Evolutionary conservation across 2,329 filamentous ascomycete species (phyloP).

Genomic region (Remersonia thermophila): DNA sequence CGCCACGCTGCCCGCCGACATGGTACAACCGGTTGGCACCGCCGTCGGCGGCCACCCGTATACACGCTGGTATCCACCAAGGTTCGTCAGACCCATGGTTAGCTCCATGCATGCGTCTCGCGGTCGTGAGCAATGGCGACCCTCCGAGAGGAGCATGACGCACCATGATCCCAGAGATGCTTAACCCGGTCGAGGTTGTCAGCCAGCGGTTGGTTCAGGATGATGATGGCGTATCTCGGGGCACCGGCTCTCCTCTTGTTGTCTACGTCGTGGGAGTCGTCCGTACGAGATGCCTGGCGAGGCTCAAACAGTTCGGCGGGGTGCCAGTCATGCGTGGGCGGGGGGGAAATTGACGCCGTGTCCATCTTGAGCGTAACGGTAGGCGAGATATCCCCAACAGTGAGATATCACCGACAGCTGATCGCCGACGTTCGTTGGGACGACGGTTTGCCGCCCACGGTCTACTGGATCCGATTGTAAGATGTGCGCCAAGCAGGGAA

Average conservation of each 20-base stretch:
- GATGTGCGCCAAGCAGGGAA: no score
- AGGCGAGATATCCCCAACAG: no score
- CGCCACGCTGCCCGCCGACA: slow-evolving; percentile 17
- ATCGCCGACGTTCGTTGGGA: no score
- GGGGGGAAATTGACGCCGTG: no score
- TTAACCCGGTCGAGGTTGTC: slow-evolving; percentile 33
- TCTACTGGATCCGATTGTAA: no score
- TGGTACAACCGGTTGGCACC: slow-evolving; percentile 66
- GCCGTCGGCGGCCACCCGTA: slow-evolving; percentile 76
- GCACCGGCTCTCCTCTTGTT: no score
- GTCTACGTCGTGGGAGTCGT: background rate
- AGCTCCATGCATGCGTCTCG: background rate
- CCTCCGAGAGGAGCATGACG: slow-evolving; percentile 5
- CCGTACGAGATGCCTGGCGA: no score
- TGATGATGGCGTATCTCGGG: slow-evolving; percentile 29
- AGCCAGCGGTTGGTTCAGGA: slow-evolving; percentile 40
- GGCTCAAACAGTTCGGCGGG: slow-evolving; percentile 8
- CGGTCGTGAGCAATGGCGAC: background rate
- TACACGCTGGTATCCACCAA: slow-evolving; percentile 36
- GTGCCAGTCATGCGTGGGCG: no score
- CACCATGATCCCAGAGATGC: slow-evolving; percentile 38
- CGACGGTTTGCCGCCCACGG: no score
- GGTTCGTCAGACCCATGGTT: background rate
- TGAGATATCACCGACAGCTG: no score
- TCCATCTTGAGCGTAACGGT: no score